Base-by-base conservation (phyloP, 805 yeast species). In the Schwanniomyces yamadae region DNA sequence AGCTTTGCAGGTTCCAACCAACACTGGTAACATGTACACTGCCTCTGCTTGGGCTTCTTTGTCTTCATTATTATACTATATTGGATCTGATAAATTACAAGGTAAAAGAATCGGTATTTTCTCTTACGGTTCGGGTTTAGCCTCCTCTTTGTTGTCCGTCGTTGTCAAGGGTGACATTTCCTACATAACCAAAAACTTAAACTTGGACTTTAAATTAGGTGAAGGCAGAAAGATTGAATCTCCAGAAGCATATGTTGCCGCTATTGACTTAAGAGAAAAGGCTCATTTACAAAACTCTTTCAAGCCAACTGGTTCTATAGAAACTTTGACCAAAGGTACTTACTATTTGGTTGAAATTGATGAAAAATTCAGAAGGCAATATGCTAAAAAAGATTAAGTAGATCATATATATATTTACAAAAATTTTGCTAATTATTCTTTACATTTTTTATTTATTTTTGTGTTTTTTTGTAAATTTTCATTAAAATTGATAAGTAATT, bases 51-150 rank as follows among this genome's bases (percentile, higher is more conserved):
- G 85, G 77, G 82, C 95, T 23, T 78, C 96, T 6, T 75, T 93
- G 41, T 75, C 91, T 21, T 91, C 98, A 10, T 69, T 88, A 47
- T 71, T 93, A 52, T 78, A 75, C 58, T 84, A 73, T 57, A 84
- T 83, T 44, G 90, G 87, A 28, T 74, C 77, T 37, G 93, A 82
- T 30, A 67, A 75, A 36, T 75, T 91, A 51, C 88, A 82, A 63
- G 77, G 77, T 52, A 87, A 89, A 73, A 80, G 96, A 64, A 74
- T 93, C 55, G 95, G 96, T 52, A 61, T 90, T 53, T 93, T 90
- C 73, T 93, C 99, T 14, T 93, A 93, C 65, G 99, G 99, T 50
- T 91, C 98, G 11, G 99, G 99, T 57, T 78, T 93, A 45, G 99
- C 99, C 29, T 76, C 98, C 12, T 79, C 96, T 25, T 71, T 93